Evolutionary conservation across 2,329 filamentous ascomycete genomes (phyloP).

Genomic region (Aspergillus ochraceus): DNA sequence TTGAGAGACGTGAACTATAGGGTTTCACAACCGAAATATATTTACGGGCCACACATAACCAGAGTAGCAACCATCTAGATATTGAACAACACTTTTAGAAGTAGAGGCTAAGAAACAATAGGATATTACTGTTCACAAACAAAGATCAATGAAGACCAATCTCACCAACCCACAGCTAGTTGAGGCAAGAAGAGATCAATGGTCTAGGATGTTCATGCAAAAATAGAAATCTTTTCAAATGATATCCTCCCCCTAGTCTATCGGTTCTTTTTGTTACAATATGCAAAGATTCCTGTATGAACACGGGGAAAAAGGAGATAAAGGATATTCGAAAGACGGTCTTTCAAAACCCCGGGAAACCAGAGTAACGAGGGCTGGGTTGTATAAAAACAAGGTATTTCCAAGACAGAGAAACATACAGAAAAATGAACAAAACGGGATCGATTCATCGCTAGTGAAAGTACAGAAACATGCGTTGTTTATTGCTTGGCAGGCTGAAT

Average conservation of each 20-base stretch:
- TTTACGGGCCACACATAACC: not conserved
- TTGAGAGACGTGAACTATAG: no score
- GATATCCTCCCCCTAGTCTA: constrained; percentile 15
- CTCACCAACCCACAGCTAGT: constrained; percentile 4
- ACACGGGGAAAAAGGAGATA: constrained; percentile 5
- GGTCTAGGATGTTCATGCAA: constrained; percentile 11
- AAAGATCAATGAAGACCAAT: not conserved
- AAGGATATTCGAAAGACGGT: constrained; percentile 1
- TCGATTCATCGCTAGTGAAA: constrained; percentile 27
- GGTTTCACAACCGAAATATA: not conserved
- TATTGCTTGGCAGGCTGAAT: constrained; percentile 32
- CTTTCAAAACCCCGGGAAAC: constrained; percentile 4
- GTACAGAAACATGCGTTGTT: constrained; percentile 17
- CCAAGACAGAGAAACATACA: constrained; percentile 16
- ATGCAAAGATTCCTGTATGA: constrained; percentile 15
- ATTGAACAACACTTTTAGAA: not conserved
- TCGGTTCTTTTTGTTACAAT: constrained; percentile 24
- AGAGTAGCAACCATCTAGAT: not conserved
- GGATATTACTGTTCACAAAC: not conserved
- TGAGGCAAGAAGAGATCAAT: not conserved
- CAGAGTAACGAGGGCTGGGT: constrained; percentile 10
- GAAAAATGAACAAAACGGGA: constrained; percentile 16
- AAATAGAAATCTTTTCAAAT: constrained; percentile 3
- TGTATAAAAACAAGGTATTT: constrained; percentile 24
- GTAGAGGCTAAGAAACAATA: not conserved